Base-by-base conservation (phyloP, 1,139 yeast species). In the Casaregolazyma suthepensis region DNA sequence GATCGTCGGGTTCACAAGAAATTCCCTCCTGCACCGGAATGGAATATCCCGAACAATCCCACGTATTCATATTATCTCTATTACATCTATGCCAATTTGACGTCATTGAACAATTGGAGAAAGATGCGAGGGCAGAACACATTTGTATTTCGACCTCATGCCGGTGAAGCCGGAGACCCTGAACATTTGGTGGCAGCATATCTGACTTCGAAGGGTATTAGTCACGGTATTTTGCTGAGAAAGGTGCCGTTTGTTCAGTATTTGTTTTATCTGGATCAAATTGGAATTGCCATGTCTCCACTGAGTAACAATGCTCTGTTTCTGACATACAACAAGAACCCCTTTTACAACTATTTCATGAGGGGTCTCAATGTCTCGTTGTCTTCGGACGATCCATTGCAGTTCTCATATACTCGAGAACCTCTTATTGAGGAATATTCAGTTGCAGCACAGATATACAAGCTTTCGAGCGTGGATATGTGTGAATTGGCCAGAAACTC, bases 111-210 rank as follows among this genome's bases (percentile, higher is more conserved):
- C 68, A 82, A 84, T 59, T 84, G 93, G 80, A 81, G 99, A 71
- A 72, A 76, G 45, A 77, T 74, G 57, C 77, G 90, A 53, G 85
- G 87, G 0, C 87, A 80, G 71, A 91, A 88, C 67, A 91, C 98
- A 0, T 85, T 94, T 71, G 95, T 89, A 18, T 75, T 94, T 62
- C 81, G 99, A 64, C 99, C 99, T 1, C 99, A 94, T 69, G 88
- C 96, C 63, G 99, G 99, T 59, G 99, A 94, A 71, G 99, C 99
- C 5, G 99, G 99, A 53, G 98, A 94, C 65, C 97, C 99, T 1
- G 98, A 91, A 64, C 99, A 94, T 72, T 77, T 94, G 67, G 89
- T 91, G 46, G 80, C 93, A 54, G 94, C 99, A 0, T 94, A 87
- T 65, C 73, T 94, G 64, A 82, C 95, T 0, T 83, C 97, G 0